Conservation (phyloP, 108 stramenopile species). For the Licmophora abbreviata region DNA sequence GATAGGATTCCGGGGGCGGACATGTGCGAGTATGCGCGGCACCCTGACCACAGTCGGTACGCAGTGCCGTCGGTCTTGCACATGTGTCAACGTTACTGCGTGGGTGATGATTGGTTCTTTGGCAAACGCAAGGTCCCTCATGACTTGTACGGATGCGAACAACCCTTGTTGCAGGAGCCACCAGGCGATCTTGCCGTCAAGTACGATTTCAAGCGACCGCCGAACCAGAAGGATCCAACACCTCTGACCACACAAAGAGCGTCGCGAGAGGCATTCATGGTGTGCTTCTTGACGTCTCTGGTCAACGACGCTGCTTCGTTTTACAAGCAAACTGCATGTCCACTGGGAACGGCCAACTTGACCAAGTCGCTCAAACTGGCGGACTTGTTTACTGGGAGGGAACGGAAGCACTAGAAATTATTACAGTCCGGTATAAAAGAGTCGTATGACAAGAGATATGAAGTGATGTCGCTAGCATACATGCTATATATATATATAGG, state of each 20-base stretch:
- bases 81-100: conserved; percentile 39
- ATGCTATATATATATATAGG: too few relatives aligned
- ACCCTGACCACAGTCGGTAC: conserved; percentile 26
- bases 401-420: conserved; percentile 1
- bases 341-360: conserved; percentile 9
- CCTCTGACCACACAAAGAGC: conserved; percentile 1
- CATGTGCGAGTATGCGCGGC: conserved; percentile 19
- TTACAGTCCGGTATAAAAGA: too few relatives aligned
- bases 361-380: conserved; percentile 11
- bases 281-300: conserved; percentile 8
- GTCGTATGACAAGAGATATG: too few relatives aligned
- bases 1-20: conserved; percentile 27
- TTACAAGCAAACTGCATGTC: conserved; percentile 8
- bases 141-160: conserved; percentile 42
- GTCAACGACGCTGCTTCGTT: conserved; percentile 18
- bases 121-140: conserved; percentile 37
- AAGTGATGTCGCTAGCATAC: too few relatives aligned
- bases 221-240: conserved; percentile 1
- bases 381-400: conserved; percentile 8
- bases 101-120: conserved; percentile 38
- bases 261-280: conserved; percentile 9
- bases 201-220: conserved; percentile 12
- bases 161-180: conserved; percentile 35
- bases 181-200: conserved; percentile 20
- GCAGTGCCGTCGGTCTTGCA: conserved; percentile 37